Base-by-base conservation (phyloP, 768 basidiomycete species). In the Trametes elegans region DNA sequence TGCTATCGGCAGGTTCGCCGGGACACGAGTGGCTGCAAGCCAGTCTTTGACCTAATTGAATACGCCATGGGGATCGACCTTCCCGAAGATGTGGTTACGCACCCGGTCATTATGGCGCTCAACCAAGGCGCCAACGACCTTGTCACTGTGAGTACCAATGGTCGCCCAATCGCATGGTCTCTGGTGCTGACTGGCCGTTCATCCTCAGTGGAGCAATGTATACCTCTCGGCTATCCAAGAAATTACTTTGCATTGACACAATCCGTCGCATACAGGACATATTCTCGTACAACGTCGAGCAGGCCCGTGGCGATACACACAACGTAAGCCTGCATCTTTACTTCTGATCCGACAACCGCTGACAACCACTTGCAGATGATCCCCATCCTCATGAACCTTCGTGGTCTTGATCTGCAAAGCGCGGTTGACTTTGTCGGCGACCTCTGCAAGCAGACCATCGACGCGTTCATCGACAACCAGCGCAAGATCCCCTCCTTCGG, bases 211-310 rank as follows among this genome's bases (percentile, higher is more conserved):
- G 61, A 59, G 57, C 39, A 59, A 59, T 31, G 61, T 62, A 42
- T 31, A 55, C 40, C 19, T 14, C 34, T 10, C 13, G 23, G 23
- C 42, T 18, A 29, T 29, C n/a, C n/a, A 11, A 10, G 19, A 21
- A 28, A 2, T 23, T n/a, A 13, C 13, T n/a, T n/a, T 6, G 24
- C 16, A 14, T 49, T 52, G 3, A 60, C 14, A 14, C 34, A 18
- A 16, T 23, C 26, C 4, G 21, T 32, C n/a, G 34, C 32, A 3
- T 48, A 38, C 60, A 88, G 88, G 88, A 90, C 69, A 81, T 90
- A 62, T 90, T 88, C 70, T 90, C 88, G 23, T 91, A 84, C 74
- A 88, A 88, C 67, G 82, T 85, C 58, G 89, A 91, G 66, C 89
- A 90, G 64, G 79, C 86, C n/a, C 85, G 85, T 62, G 86, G 87